Base-by-base conservation (phyloP, 495 filamentous ascomycete species). In the Chaetomium cochliodes region DNA sequence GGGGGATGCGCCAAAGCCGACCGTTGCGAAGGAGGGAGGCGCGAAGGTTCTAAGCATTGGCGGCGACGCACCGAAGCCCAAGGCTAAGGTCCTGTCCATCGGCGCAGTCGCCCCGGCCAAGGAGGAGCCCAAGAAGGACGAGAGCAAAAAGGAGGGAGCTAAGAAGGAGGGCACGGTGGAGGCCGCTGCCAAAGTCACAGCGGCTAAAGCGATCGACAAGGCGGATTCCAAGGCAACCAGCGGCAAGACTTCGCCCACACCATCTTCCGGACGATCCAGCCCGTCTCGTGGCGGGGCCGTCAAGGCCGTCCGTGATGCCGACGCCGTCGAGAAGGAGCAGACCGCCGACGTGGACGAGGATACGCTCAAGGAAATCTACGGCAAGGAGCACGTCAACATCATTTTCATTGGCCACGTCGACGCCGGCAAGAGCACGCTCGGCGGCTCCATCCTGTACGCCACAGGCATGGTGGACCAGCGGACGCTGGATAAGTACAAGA, bases 381-480 rank as follows among this genome's bases (percentile, higher is more conserved):
- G 94, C 69, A 97, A 98, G 77, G 94, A 99, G 77, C 94, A 99
- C 72, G 88, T 99, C 66, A 98, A 98, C 74, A 86, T 98, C 56
- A 96, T 98, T 63, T 98, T 98, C 82, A 91, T 98, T 70, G 94
- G 94, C 58, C 94, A 97, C 81, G 94, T 98, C 64, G 94, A 98
- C 77, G 93, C 93, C 64, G 94, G 94, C 70, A 99, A 98, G 80
- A 94, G 90, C 20, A 98, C 94, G 2, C 84, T 99, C 9, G 94
- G 96, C 71, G 94, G 94, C 52, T 87, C 88, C 51, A 94, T 99
- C 61, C 81, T 98, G 4, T 96, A 94, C 72, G 86, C 85, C 63
- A 97, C 94, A 18, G 94, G 94, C 51, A 99, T 99, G 94, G 94
- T 99, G 15, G 96, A 99, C 72, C 93, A 99, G 77, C 86, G 94